Base-by-base conservation (phyloP, 306 rosid genomes). In the Sesbania bispinosa region DNA sequence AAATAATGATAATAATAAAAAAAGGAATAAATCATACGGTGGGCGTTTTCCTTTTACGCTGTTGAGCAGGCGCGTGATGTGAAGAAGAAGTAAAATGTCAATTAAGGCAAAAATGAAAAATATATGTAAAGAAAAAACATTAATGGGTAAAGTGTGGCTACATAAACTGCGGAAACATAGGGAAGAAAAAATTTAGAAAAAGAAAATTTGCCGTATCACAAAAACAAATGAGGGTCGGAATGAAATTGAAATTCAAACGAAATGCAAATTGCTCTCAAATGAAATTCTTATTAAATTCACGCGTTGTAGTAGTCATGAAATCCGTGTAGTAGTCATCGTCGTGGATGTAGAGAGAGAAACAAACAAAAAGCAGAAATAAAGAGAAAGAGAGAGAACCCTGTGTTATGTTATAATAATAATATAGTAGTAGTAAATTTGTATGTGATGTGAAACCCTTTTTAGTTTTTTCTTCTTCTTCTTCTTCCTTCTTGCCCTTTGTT, bases 211-310 rank as follows among this genome's bases (percentile, higher is more conserved):
- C 58, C 47, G 14, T 19, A 29, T 41, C 39, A 43, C 23, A 15
- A 74, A 29, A 14, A 36, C 39, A 77, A 69, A 90, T 88, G 97
- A 81, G 73, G 73, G 97, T 93, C 98, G 96, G 98, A 93, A 93
- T 93, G 93, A 93, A 90, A 93, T 90, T 88, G 86, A 93, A 90
- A 92, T 89, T 83, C 61, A 14, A 10, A 18, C 20, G 20, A 89
- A 89, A 92, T 92, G 81, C 81, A 83, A 85, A 88, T 83, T 78
- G 2, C 5, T 13, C 26, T 41, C 13, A 82, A 86, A 81, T 79
- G 86, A 81, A 77, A 74, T 85, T 74, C 69, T 74, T 81, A 88
- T 83, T 90, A 86, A 88, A 85, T 88, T 86, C 92, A 92, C 98
- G 90, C 95, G 88, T n/a, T n/a, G n/a, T 84, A 71, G 73, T 45